Evolutionary conservation across 257 asterid genomes (phyloP), one percentile per base, ranked within the genome.

Genomic region (Haberlea rhodopensis): DNA sequence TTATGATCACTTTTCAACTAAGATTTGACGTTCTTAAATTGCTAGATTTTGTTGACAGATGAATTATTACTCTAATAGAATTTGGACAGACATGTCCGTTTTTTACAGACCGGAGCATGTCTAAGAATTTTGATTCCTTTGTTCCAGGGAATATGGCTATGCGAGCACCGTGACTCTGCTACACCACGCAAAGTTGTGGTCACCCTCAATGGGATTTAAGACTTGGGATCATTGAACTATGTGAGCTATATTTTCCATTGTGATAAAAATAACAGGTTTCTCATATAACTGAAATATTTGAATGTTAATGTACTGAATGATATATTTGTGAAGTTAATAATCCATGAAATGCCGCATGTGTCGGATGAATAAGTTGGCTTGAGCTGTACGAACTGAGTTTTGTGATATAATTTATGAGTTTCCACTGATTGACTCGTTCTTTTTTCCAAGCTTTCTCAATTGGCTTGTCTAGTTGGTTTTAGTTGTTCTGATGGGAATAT

Each of bases 111-210:
- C 1, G 34, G 26, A 4, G 52, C 3, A 32, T 27, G 27, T 34
- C 40, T 49, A 60, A 65, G 32, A 29, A 15, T 34, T 43, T 53
- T 48, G 8, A 0, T 59, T 65, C 57, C 57, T 65, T 48, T 63
- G 52, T 74, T 70, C 62, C 89, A 91, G 97, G 98, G 99, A 27
- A 83, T 92, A 74, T 92, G 99, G 99, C 80, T 92, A 61, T 92
- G 99, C 16, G 99, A 92, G 79, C 99, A 92, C 76, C 97, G 99
- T 0, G 99, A 92, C 70, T 81, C 81, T 48, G 94, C 96, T 53
- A 85, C 95, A 55, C 85, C 95, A 5, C 95, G 96, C 45, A 81
- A 68, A 59, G 70, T 92, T 25, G 99, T 92, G 62, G 78, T 92
- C 74, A 92, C 99, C 66, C 88, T 92, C 21, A 92, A 85, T 77